phyloP scores from a whole-genome alignment of 2,329 filamentous ascomycete genomes.

The Calonectria montana region DNA sequence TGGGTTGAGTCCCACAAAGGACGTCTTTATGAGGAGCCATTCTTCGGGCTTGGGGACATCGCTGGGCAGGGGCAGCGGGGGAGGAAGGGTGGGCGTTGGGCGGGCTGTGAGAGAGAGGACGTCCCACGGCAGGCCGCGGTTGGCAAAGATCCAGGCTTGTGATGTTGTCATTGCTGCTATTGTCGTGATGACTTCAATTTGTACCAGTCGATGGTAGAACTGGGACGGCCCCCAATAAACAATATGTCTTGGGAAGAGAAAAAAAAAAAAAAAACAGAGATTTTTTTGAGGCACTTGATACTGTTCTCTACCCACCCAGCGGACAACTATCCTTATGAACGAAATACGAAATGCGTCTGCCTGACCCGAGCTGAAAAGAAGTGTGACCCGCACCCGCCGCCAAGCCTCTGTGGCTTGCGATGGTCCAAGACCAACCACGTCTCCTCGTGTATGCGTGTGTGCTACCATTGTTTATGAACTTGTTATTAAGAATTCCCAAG shows the following conservation, averaged over 20 bases:
- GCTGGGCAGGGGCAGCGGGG: conserved; percentile 42
- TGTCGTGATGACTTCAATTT: neutral
- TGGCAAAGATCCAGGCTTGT: conserved; percentile 45
- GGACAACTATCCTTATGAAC: neutral
- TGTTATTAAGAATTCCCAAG: neutral
- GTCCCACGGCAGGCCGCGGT: conserved; percentile 41
- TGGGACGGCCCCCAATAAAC: neutral
- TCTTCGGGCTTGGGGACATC: conserved; percentile 43
- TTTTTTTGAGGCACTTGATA: neutral
- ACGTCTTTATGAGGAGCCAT: conserved; percentile 54
- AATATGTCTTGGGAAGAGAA: neutral
- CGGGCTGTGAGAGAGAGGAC: conserved; percentile 41
- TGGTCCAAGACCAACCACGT: conserved; percentile 11
- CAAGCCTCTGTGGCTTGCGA: conserved; percentile 20
- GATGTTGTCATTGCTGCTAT: neutral
- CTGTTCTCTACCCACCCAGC: neutral
- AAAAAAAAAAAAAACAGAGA: neutral
- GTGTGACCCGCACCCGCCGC: conserved; percentile 10
- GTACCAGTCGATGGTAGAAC: neutral
- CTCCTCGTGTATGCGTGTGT: neutral
- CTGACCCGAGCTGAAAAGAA: conserved; percentile 18
- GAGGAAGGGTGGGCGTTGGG: conserved; percentile 40
- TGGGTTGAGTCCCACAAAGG: conserved; percentile 58
- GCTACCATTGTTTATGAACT: neutral
- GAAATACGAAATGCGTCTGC: conserved; percentile 1